Conservation (phyloP, 106 monocot genomes). For the Dendrobium catenatum region DNA sequence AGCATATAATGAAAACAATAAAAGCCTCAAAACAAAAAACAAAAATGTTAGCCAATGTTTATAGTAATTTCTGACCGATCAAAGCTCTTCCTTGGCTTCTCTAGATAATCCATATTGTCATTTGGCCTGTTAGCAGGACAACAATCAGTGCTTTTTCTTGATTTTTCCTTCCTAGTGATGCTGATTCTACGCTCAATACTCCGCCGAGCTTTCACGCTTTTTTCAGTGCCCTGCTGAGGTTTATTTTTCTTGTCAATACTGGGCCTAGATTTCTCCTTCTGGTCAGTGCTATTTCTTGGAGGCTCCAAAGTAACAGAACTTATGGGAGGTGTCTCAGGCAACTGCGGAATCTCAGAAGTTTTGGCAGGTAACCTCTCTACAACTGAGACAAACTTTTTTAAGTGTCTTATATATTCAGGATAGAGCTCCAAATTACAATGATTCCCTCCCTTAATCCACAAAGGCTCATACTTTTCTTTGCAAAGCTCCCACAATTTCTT, state of each 20-base stretch:
- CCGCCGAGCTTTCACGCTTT: constrained; percentile 33
- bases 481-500: constrained; percentile 58
- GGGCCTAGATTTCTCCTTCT: constrained; percentile 10
- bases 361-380: constrained; percentile 40
- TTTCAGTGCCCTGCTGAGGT: constrained; percentile 31
- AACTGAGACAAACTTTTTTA: constrained; percentile 55
- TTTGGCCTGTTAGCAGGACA: constrained; percentile 28
- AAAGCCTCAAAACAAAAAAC: neutral
- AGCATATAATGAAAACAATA: neutral
- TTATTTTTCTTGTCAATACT: constrained; percentile 32
- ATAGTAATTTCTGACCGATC: constrained; percentile 55
- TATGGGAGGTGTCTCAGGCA: constrained; percentile 12
- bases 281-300: constrained; percentile 30
- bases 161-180: constrained; percentile 48
- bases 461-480: constrained; percentile 68
- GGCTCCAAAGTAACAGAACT: constrained; percentile 20
- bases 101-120: constrained; percentile 41
- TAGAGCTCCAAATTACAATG: constrained; percentile 79
- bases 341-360: constrained; percentile 9
- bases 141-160: constrained; percentile 41
- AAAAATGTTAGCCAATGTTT: neutral
- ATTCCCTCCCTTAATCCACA: constrained; percentile 65
- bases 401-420: constrained; percentile 65
- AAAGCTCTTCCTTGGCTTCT: constrained; percentile 78
- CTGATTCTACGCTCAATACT: constrained; percentile 40